Percentiles rank a stretch among this genome's conserved stretches.
phyloP scores from a whole-genome alignment of 192 early-diverging fungal genomes.

The Borealophlyctis nickersoniae region DNA sequence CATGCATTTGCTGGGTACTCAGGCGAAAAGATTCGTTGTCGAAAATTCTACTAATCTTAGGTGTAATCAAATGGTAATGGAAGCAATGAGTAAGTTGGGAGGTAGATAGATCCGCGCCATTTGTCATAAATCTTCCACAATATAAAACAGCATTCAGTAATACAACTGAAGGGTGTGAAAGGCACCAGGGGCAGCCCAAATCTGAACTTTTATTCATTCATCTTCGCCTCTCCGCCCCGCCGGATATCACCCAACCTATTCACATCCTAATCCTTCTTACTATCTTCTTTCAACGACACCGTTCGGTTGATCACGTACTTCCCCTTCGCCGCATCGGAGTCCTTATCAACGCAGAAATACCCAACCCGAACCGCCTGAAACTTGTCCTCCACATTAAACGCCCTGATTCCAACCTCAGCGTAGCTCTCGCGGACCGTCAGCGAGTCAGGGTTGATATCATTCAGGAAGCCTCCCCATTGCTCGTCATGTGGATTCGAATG shows the following conservation, averaged over 20 bases:
- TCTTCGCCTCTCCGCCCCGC: too few relatives aligned
- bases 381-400: slow-evolving; percentile 75
- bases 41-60: slow-evolving; percentile 7
- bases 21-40: too few relatives aligned
- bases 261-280: slow-evolving; percentile 46
- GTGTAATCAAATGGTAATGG: slow-evolving; percentile 56
- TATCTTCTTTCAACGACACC: slow-evolving; percentile 52
- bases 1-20: too few relatives aligned
- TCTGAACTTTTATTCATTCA: too few relatives aligned
- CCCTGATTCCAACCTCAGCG: slow-evolving; percentile 81
- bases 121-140: too few relatives aligned
- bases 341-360: slow-evolving; percentile 98
- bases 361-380: slow-evolving; percentile 95
- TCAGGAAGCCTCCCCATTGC: slow-evolving; percentile 79
- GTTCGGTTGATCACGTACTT: slow-evolving; percentile 58
- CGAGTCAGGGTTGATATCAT: slow-evolving; percentile 81
- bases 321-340: slow-evolving; percentile 65
- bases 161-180: too few relatives aligned
- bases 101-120: too few relatives aligned
- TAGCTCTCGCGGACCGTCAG: slow-evolving; percentile 68
- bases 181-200: too few relatives aligned
- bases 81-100: slow-evolving; percentile 50
- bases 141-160: too few relatives aligned
- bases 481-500: slow-evolving; percentile 83
- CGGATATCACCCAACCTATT: too few relatives aligned